Evolutionary conservation across 768 basidiomycete species (phyloP), one percentile per base, ranked within the genome.

Genomic region (Chalciporus sphaerocephalus): DNA sequence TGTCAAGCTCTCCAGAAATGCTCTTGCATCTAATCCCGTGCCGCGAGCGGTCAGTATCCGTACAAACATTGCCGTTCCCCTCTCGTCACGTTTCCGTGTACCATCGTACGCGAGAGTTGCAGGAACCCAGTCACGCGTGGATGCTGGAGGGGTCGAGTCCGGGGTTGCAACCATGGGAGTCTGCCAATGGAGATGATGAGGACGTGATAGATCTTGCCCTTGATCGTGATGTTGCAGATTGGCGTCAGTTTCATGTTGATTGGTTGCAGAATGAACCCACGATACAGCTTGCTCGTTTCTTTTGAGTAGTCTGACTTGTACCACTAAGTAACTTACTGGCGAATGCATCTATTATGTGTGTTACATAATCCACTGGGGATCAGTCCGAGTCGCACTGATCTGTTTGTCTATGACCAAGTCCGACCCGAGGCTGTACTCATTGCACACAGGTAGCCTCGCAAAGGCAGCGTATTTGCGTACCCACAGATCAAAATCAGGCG

Each of bases 201-300:
- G 60, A 64, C 30, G 70, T 74, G 5, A 13, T 22, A 2, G 27
- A 46, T 16, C 5, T 45, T 39, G 40, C 45, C 10, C 42, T 51
- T 5, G 57, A 45, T 32, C 32, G 11, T 18, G 42, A 50, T 18
- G 16, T 8, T 22, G 36, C 36, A 32, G 78, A 81, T 57, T 81
- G 79, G 79, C 70, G 78, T 4, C 72, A 79, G 57, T 81, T 81
- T 44, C 79, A 80, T 50, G 64, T 68, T 15, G 74, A 78, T 38
- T 65, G 77, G 52, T 40, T 67, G 2, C 48, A 37, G 22, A 53
- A 45, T 20, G 43, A 60, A 15, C 35, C 44, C 18, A 30, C 25
- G 24, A 23, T 51, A 11, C 47, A 51, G 25, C 39, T 46, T 20
- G 17, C 30, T 42, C 16, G n/a, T n/a, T n/a, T n/a, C n/a, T n/a